These are phyloP conservation scores for Leccinum subgranulosum DNA, from an alignment of 768 basidiomycete genomes.

Conservation along the genomic window DNA sequence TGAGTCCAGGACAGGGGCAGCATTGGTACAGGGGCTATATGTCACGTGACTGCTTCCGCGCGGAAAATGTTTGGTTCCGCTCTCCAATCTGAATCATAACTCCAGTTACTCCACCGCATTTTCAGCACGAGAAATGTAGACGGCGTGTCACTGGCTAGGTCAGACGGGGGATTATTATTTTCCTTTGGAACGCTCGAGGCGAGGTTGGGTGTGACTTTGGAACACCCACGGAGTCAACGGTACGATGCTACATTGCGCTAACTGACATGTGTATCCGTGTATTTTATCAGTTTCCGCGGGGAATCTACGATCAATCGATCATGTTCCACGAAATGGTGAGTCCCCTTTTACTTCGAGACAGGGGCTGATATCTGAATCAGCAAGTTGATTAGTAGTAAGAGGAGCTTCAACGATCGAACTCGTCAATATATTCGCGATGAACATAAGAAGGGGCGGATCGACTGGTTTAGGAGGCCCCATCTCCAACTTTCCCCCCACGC, in stretches of 20 bases:
- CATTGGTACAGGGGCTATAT: not conserved
- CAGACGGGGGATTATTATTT: not conserved
- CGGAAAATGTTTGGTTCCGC: not conserved
- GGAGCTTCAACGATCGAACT: not conserved
- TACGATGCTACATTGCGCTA: not conserved
- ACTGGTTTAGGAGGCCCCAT: too few species aligned
- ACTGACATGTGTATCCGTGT: not conserved
- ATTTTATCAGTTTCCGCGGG: not conserved
- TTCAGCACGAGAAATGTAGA: not conserved
- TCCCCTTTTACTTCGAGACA: not conserved
- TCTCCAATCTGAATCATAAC: not conserved
- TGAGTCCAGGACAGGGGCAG: not conserved
- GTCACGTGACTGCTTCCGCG: not conserved
- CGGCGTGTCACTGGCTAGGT: not conserved
- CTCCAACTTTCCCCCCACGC: not conserved
- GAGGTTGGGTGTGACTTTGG: not conserved
- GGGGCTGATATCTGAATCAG: conserved; percentile 2
- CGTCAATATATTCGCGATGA: conserved; percentile 5
- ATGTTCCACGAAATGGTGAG: conserved; percentile 3
- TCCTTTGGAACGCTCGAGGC: not conserved
- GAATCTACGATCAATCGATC: not conserved
- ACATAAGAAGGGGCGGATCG: conserved; percentile 5
- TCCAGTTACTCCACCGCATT: not conserved
- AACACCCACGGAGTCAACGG: not conserved
- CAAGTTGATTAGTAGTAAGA: not conserved